Conservation (phyloP, 1,139 yeast genomes). For the Protomyces inouyei region DNA sequence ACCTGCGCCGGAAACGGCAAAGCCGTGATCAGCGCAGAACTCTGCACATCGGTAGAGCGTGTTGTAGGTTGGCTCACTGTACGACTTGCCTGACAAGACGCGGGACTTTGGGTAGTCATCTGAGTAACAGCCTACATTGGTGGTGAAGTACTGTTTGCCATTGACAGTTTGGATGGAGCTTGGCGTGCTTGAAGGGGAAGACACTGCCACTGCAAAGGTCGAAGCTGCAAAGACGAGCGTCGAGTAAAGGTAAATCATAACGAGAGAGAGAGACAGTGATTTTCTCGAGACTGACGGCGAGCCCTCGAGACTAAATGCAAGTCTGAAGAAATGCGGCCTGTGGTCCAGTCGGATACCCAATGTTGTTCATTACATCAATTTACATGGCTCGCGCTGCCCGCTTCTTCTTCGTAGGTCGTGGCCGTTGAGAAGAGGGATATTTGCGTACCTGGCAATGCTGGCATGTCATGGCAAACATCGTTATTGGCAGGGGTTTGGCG, state of each 20-base stretch:
- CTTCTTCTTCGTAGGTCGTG: too few species aligned
- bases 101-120: conserved; percentile 16
- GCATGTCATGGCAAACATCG: too few species aligned
- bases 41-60: not conserved
- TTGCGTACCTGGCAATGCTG: too few species aligned
- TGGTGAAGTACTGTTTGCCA: not conserved
- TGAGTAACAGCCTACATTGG: conserved; percentile 3
- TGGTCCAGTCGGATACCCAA: too few species aligned
- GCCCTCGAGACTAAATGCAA: too few species aligned
- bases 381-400: too few species aligned
- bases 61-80: conserved; percentile 5
- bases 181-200: not conserved
- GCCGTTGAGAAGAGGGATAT: too few species aligned
- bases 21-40: conserved; percentile 14
- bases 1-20: conserved; percentile 9
- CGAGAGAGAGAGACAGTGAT: not conserved
- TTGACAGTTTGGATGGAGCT: not conserved
- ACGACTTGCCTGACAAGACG: conserved; percentile 2
- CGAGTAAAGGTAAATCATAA: not conserved
- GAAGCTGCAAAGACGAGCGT: not conserved
- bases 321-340: too few species aligned
- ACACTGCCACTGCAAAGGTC: not conserved
- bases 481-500: too few species aligned
- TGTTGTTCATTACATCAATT: too few species aligned
- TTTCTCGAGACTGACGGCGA: too few species aligned